Evolutionary conservation across 345 rosid genomes (phyloP), one percentile per base, ranked within the genome.

Genomic region (Linum usitatissimum): DNA sequence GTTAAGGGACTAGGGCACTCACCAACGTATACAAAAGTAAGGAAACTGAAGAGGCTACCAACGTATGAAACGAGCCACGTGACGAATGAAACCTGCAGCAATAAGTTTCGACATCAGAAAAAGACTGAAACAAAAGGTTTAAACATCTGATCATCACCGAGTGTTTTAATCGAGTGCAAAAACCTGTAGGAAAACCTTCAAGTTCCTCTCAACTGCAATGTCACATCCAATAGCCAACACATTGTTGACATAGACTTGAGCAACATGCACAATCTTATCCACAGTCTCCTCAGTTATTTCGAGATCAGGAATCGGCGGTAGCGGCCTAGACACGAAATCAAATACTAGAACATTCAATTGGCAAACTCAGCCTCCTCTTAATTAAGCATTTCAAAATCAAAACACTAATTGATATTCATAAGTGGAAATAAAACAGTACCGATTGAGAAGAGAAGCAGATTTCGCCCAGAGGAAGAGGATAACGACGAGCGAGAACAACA

Each of bases 381-480:
- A 10, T 3, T 6, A 10, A 10, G 51, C 13, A 10, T 6, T 10
- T 45, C 15, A 45, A 3, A 23, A 23, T 23, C 51, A 9, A 45
- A 45, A 10, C 13, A 45, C 17, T 45, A 2, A 45, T 3, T 23
- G 28, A 0, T 0, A 14, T 45, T 45, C 51, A n/a, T 38, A 62
- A n/a, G 6, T 18, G 15, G 48, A 10, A 21, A 42, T 18, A 23
- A 53, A 60, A 61, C 3, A 60, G 23, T 73, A 94, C 99, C 99
- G 80, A 67, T 90, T 94, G 59, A 94, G 93, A 64, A 94, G 84
- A 15, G 83, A 71, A 73, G 99, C 99, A 68, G 99, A 94, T 79
- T 90, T 94, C 20, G 93, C 96, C 99, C 99, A 90, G 30, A 88
- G 65, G 81, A 90, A 94, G 80, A 94, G 89, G 68, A 86, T 81